Evolutionary conservation across 1,139 yeast genomes (phyloP).

Genomic region (Magnusiomyces ingens): DNA sequence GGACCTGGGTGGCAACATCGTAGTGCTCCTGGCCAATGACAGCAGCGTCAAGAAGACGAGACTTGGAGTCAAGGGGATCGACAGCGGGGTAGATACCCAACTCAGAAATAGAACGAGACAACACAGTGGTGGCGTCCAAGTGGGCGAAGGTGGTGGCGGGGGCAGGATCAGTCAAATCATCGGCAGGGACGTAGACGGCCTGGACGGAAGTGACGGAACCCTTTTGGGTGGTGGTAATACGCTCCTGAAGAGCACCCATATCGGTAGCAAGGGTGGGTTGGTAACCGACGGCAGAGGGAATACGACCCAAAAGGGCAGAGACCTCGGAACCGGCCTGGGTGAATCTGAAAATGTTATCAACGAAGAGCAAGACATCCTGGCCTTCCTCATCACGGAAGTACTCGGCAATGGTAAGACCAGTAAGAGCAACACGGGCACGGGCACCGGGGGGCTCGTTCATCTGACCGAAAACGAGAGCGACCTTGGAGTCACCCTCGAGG

Average conservation of each 20-base stretch:
- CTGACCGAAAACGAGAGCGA: constrained; percentile 99
- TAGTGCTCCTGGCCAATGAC: constrained; percentile 99
- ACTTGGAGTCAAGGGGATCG: constrained; percentile 99
- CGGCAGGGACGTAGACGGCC: constrained; percentile 99
- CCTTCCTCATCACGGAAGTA: constrained; percentile 99
- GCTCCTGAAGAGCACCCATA: constrained; percentile 99
- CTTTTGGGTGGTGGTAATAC: constrained; percentile 98
- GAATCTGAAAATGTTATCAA: constrained; percentile 99
- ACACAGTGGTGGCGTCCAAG: constrained; percentile 99
- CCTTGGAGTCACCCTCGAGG: constrained; percentile 99
- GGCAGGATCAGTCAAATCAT: constrained; percentile 99
- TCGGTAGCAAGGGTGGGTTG: constrained; percentile 99
- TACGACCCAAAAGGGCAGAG: constrained; percentile 99
- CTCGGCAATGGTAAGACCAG: constrained; percentile 99
- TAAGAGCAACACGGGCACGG: constrained; percentile 99
- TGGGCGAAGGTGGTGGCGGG: constrained; percentile 99
- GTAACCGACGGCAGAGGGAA: constrained; percentile 99
- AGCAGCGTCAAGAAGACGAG: constrained; percentile 94
- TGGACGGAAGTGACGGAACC: constrained; percentile 99
- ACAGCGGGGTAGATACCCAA: constrained; percentile 99
- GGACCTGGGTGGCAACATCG: constrained; percentile 88
- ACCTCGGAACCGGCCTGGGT: constrained; percentile 99
- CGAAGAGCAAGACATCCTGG: constrained; percentile 98
- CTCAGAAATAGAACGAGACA: constrained; percentile 99
- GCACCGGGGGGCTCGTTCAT: constrained; percentile 99